phyloP scores from a whole-genome alignment of 139 green algal species.

The Chlamydomonas sphaeroides region DNA sequence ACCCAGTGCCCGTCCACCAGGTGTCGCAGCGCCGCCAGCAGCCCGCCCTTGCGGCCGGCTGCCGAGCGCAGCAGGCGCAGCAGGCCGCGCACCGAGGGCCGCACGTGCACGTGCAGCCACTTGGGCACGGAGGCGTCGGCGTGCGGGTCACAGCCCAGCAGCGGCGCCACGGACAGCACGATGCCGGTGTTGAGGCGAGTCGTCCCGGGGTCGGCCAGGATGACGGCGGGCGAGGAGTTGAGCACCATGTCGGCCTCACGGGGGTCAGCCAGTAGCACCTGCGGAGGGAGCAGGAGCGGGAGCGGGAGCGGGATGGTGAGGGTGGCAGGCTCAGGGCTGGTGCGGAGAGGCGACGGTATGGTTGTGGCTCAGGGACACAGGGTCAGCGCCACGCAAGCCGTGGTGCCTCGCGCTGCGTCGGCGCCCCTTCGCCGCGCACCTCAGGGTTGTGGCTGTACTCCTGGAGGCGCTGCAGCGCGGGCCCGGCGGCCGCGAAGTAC shows the following conservation, averaged over 20 bases:
- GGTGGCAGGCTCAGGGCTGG: too few species aligned
- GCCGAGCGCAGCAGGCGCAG: slow-evolving; percentile 54
- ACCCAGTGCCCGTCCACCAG: slow-evolving; percentile 90
- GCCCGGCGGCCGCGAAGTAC: slow-evolving; percentile 68
- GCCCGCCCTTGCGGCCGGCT: slow-evolving; percentile 51
- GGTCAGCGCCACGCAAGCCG: neutral
- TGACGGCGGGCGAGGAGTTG: slow-evolving; percentile 63
- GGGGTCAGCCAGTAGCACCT: slow-evolving; percentile 12
- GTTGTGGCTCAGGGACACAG: neutral
- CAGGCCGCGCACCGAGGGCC: slow-evolving; percentile 75
- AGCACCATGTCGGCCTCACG: slow-evolving; percentile 9
- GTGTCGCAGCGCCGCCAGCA: slow-evolving; percentile 60
- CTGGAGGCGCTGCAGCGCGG: slow-evolving; percentile 6
- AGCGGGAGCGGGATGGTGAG: neutral
- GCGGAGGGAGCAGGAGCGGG: too few species aligned
- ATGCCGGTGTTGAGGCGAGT: slow-evolving; percentile 63
- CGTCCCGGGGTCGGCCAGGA: slow-evolving; percentile 71
- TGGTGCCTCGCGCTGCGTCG: too few species aligned
- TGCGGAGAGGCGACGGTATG: neutral
- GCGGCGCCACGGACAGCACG: slow-evolving; percentile 78
- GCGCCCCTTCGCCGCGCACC: too few species aligned
- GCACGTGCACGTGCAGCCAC: slow-evolving; percentile 87
- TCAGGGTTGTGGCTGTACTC: slow-evolving; percentile 7
- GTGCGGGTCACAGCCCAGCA: slow-evolving; percentile 69
- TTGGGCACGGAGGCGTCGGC: slow-evolving; percentile 68